A percentile compares a stretch with the other conserved stretches of the same genome.
phyloP scores from a whole-genome alignment of 306 rosid species.

The Carpinus fangiana region DNA sequence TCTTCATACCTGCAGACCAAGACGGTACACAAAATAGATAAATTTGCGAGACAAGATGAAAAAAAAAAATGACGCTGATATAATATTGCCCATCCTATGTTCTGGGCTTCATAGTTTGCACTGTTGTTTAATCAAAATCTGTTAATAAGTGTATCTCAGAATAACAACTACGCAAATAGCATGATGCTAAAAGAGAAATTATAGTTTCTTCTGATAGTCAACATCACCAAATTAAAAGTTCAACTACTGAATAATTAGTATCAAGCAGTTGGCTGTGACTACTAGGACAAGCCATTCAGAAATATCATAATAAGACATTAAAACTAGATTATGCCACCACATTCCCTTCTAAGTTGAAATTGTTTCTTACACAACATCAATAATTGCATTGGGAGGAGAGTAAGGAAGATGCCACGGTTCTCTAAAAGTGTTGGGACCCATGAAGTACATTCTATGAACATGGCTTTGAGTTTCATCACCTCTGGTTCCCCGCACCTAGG shows the following conservation, averaged over 20 bases:
- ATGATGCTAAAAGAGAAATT: background rate
- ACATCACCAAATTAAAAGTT: background rate
- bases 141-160: background rate
- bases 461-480: conserved; percentile 93
- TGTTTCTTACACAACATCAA: conserved; percentile 92
- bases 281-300: conserved; percentile 19
- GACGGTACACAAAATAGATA: conserved; percentile 26
- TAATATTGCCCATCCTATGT: background rate
- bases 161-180: background rate
- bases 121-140: background rate
- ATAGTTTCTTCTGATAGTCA: background rate
- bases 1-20: conserved; percentile 80
- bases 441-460: conserved; percentile 91
- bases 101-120: background rate
- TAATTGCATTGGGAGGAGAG: conserved; percentile 92
- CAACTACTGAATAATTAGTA: background rate
- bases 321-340: conserved; percentile 12
- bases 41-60: conserved; percentile 3
- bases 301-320: conserved; percentile 22
- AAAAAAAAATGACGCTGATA: conserved; percentile 6
- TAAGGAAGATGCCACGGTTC: conserved; percentile 99
- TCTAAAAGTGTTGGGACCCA: conserved; percentile 97
- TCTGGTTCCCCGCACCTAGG: conserved; percentile 88
- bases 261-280: background rate
- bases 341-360: conserved; percentile 17